These are phyloP conservation scores for Epichloe coenophiala DNA, from an alignment of 2,329 filamentous ascomycete genomes.

Conservation along the genomic window DNA sequence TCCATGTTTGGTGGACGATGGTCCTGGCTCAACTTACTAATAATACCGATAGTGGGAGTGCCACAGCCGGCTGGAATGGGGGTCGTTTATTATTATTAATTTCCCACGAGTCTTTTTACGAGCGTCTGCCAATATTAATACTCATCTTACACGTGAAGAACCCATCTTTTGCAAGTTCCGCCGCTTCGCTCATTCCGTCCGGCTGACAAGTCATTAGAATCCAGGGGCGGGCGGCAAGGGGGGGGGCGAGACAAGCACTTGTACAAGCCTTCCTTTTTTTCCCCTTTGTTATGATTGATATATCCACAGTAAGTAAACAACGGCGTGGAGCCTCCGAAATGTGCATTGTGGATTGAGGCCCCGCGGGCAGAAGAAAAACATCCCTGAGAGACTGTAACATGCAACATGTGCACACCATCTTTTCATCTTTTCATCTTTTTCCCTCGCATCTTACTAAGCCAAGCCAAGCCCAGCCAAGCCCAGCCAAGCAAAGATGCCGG, in stretches of 20 bases:
- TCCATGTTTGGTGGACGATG: not conserved
- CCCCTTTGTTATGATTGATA: not conserved
- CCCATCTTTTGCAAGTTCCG: not conserved
- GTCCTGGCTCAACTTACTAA: not conserved
- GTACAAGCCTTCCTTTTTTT: too few species aligned
- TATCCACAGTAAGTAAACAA: not conserved
- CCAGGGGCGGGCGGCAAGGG: too few species aligned
- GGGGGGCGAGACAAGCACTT: too few species aligned
- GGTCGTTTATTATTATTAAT: not conserved
- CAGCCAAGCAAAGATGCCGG: too few species aligned
- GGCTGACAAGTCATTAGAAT: not conserved
- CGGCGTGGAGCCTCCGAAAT: not conserved
- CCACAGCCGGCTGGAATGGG: slow-evolving; percentile 2
- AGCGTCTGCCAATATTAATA: not conserved
- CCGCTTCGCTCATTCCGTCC: not conserved
- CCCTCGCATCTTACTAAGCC: not conserved
- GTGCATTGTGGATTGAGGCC: not conserved
- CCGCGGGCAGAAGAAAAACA: too few species aligned
- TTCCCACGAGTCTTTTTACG: not conserved
- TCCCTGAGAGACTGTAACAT: too few species aligned
- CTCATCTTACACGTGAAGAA: too few species aligned
- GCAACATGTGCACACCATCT: too few species aligned
- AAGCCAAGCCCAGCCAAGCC: too few species aligned
- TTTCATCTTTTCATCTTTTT: too few species aligned
- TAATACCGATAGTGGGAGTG: slow-evolving; percentile 3